Evolutionary conservation across 495 filamentous ascomycete species (phyloP).

Genomic region (Lasiosphaeria hispida): DNA sequence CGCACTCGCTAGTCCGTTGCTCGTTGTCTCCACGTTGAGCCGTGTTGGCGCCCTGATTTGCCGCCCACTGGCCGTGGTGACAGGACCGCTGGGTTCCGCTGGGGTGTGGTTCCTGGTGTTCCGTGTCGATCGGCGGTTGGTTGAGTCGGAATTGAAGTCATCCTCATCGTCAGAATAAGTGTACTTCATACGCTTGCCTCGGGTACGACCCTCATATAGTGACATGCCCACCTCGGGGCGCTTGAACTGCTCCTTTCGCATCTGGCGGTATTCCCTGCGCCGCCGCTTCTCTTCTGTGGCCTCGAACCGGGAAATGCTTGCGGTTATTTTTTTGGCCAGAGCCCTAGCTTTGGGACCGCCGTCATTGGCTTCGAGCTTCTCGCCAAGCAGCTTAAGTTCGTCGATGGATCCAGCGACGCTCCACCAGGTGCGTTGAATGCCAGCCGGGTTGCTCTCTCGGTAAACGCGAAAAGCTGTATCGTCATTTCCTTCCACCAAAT

Average conservation of each 20-base stretch:
- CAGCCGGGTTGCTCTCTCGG: constrained; percentile 81
- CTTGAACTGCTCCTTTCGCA: constrained; percentile 81
- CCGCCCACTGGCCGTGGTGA: constrained; percentile 86
- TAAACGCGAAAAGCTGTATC: constrained; percentile 95
- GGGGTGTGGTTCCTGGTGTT: constrained; percentile 72
- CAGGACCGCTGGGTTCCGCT: constrained; percentile 65
- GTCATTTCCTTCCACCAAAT: constrained; percentile 88
- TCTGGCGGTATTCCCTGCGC: constrained; percentile 84
- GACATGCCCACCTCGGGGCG: constrained; percentile 89
- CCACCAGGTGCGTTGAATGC: constrained; percentile 81
- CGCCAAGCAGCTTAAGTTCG: constrained; percentile 70
- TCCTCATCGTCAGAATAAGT: constrained; percentile 92
- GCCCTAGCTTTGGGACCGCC: constrained; percentile 73
- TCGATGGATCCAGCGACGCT: constrained; percentile 88
- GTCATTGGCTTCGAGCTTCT: constrained; percentile 71
- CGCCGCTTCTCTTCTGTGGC: constrained; percentile 94
- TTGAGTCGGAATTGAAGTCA: constrained; percentile 67
- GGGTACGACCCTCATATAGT: constrained; percentile 91
- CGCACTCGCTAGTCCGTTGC: constrained; percentile 38
- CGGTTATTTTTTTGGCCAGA: constrained; percentile 72
- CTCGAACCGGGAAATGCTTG: constrained; percentile 89
- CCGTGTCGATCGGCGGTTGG: constrained; percentile 68
- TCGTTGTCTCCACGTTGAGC: constrained; percentile 69
- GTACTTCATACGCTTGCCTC: constrained; percentile 93
- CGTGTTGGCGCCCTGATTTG: constrained; percentile 78